Percentiles rank a stretch among this genome's conserved stretches.
These are phyloP conservation scores for Volvox africanus DNA, from an alignment of 139 green algal genomes.

Conservation along the genomic window DNA sequence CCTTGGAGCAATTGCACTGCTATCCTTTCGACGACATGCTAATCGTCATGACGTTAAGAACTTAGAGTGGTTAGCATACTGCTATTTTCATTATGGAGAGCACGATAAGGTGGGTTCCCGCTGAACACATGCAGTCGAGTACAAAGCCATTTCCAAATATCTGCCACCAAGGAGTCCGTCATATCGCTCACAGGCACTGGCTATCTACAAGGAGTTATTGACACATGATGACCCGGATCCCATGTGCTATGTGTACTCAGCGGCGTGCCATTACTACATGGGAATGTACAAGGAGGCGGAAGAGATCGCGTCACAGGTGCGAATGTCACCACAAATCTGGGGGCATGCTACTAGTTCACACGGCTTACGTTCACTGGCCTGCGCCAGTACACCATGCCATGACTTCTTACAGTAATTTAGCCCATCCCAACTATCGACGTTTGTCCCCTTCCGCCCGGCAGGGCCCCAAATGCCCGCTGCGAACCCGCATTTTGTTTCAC, in stretches of 20 bases:
- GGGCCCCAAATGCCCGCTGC: constrained; percentile 73
- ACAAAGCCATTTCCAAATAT: neutral
- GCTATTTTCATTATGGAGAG: constrained; percentile 84
- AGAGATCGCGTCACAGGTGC: constrained; percentile 61
- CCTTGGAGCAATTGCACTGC: constrained; percentile 75
- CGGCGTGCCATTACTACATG: constrained; percentile 86
- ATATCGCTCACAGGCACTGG: constrained; percentile 62
- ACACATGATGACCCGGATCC: constrained; percentile 73
- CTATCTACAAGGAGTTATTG: constrained; percentile 80
- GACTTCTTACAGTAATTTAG: neutral
- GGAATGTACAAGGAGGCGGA: constrained; percentile 78
- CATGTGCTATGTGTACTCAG: constrained; percentile 74
- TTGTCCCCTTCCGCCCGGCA: constrained; percentile 18
- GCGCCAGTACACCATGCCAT: too few species aligned
- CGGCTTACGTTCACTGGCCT: too few species aligned
- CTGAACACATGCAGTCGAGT: neutral
- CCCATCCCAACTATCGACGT: neutral
- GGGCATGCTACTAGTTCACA: neutral
- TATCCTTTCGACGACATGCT: constrained; percentile 73
- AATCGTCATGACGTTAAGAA: constrained; percentile 65
- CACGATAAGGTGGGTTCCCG: constrained; percentile 76
- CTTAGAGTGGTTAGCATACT: constrained; percentile 84
- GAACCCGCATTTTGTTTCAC: constrained; percentile 85
- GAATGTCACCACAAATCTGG: neutral
- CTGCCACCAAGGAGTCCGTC: neutral